phyloP scores from a whole-genome alignment of 1,284 basidiomycete species.

The Fomes fomentarius region DNA sequence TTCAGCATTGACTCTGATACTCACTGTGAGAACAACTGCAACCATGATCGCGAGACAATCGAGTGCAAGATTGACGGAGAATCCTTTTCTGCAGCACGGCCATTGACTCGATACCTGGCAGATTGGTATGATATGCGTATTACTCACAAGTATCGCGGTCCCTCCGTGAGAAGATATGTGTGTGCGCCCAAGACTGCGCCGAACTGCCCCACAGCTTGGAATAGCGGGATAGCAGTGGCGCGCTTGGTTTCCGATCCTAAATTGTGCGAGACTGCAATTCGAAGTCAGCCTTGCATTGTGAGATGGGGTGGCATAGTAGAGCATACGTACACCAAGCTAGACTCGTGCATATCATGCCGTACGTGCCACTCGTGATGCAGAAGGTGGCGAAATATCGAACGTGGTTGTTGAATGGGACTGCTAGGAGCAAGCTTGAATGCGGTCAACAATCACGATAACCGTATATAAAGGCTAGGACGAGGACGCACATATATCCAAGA shows the following conservation, averaged over 20 bases:
- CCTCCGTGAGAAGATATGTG: constrained; percentile 65
- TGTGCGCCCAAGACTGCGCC: constrained; percentile 78
- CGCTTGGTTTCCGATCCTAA: constrained; percentile 79
- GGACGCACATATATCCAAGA: constrained; percentile 62
- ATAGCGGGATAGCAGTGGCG: constrained; percentile 74
- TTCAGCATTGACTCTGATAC: constrained; percentile 18
- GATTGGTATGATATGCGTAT: constrained; percentile 12
- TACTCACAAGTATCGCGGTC: constrained; percentile 62
- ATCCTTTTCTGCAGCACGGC: constrained; percentile 56
- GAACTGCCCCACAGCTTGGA: constrained; percentile 76
- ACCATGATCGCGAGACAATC: constrained; percentile 61
- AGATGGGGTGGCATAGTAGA: neutral
- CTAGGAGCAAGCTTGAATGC: constrained; percentile 48
- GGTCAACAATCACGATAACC: neutral
- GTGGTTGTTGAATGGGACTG: constrained; percentile 47
- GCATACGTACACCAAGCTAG: constrained; percentile 71
- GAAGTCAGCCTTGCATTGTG: neutral
- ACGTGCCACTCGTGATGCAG: constrained; percentile 71
- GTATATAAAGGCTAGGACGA: constrained; percentile 5
- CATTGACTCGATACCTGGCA: neutral
- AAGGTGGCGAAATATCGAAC: constrained; percentile 72
- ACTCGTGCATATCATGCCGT: constrained; percentile 65
- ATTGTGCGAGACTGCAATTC: constrained; percentile 63
- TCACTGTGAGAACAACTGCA: constrained; percentile 55
- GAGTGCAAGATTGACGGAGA: constrained; percentile 61